Base-by-base conservation (phyloP, 768 basidiomycete genomes). In the Hemileccinum rubropunctum region DNA sequence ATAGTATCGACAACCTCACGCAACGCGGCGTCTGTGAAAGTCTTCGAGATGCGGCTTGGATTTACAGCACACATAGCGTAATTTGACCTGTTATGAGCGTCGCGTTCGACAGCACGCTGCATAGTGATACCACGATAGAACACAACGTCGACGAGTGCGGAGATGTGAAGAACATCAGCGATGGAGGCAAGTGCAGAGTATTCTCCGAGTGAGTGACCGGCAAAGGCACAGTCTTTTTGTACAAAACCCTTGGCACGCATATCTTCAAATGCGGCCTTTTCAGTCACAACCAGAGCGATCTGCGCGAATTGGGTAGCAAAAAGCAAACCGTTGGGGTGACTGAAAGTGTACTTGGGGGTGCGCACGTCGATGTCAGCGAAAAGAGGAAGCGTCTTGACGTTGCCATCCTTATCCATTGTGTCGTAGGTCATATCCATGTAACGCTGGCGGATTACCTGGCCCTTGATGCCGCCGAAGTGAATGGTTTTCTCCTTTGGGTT, bases 51-150 rank as follows among this genome's bases (percentile, higher is more conserved):
- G 48, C 95, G 88, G 59, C 91, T 87, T 3, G 95, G 95, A 69
- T 99, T 98, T 59, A 97, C 90, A n/a, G 97, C 95, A 69, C 94
- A 95, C 97, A 99, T 98, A 9, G 93, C 95, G 61, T 98, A 99
- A 66, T 95, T 93, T 21, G 92, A 95, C 33, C 97, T 83, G 62
- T 95, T 95, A 50, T 89, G 76, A 2, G 86, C 76, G 64, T 99
- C 97, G 28, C 97, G 91, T 71, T 97, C 93, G 50, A 99, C 97
- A 23, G 97, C 97, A 20, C 97, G 92, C 65, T 98, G 97, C 97
- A 98, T 99, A 32, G 97, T 99, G 65, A 99, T 95, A 60, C 97
- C 97, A 67, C 97, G 92, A 71, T 98, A 99, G 80, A 99, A 99
- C 23, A 99, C 95, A 62, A 99, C 91, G 58, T 99, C 97, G 62